These are phyloP conservation scores for Ophiostoma triangulosporum DNA, from an alignment of 2,329 filamentous ascomycete species.

Conservation along the genomic window DNA sequence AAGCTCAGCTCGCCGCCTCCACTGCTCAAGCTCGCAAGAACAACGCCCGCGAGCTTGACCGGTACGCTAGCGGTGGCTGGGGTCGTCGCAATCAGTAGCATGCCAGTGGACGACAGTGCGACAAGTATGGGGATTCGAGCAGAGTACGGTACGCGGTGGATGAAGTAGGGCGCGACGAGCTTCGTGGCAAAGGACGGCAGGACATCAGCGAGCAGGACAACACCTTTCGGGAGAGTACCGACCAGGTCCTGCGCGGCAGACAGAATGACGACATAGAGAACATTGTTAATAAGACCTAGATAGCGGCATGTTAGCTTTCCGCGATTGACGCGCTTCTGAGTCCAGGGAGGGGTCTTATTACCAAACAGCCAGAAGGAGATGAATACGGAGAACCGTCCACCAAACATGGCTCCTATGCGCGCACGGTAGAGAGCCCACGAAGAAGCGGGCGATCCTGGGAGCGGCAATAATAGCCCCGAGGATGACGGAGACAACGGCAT, in stretches of 20 bases:
- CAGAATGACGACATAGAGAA: slow-evolving; percentile 94
- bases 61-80: slow-evolving; percentile 52
- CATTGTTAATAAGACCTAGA: slow-evolving; percentile 72
- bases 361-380: slow-evolving; percentile 90
- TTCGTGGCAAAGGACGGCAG: slow-evolving; percentile 82
- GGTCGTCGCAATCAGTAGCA: slow-evolving; percentile 77
- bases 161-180: slow-evolving; percentile 83
- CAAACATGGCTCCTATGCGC: slow-evolving; percentile 48
- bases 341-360: slow-evolving; percentile 27
- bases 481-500: slow-evolving; percentile 28
- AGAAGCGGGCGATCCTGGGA: slow-evolving; percentile 45
- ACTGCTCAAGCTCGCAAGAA: slow-evolving; percentile 71
- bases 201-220: slow-evolving; percentile 87
- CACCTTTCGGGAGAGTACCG: slow-evolving; percentile 72
- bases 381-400: slow-evolving; percentile 54
- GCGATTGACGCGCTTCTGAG: not conserved
- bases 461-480: slow-evolving; percentile 34
- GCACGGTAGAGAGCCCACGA: slow-evolving; percentile 64
- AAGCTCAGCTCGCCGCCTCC: slow-evolving; percentile 87
- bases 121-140: slow-evolving; percentile 64
- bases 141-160: slow-evolving; percentile 72
- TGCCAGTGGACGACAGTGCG: slow-evolving; percentile 62
- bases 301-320: not conserved
- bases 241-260: slow-evolving; percentile 92
- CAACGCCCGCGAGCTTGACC: slow-evolving; percentile 68